Evolutionary conservation across 202 grass and related monocot genomes (phyloP).

Genomic region (Zizania palustris): DNA sequence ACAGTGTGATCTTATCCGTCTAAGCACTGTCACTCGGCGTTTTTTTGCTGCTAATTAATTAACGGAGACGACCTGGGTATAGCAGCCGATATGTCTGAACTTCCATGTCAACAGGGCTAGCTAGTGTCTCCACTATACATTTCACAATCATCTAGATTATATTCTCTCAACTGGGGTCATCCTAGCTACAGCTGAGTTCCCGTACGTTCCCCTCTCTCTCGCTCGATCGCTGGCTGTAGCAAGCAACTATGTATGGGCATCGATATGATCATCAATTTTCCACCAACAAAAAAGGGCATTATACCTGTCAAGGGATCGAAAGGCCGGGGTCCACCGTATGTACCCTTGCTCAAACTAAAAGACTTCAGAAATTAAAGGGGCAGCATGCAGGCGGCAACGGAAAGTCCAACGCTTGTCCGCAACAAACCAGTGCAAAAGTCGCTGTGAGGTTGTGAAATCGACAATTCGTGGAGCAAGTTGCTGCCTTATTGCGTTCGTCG

Average conservation of each 20-base stretch:
- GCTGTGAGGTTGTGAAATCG: constrained; percentile 47
- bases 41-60: constrained; percentile 36
- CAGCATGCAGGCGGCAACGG: neutral
- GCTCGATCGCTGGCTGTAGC: neutral
- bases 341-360: constrained; percentile 20
- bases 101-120: constrained; percentile 34
- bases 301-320: constrained; percentile 38
- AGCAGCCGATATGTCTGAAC: constrained; percentile 32
- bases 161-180: constrained; percentile 11
- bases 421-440: constrained; percentile 43
- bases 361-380: constrained; percentile 32
- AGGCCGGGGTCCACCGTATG: constrained; percentile 1
- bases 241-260: constrained; percentile 16
- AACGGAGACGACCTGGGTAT: constrained; percentile 31
- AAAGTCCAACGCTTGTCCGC: constrained; percentile 53
- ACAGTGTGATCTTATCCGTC: constrained; percentile 50
- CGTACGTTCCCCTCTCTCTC: neutral
- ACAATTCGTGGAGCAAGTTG: constrained; percentile 58
- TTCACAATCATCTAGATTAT: constrained; percentile 48
- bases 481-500: constrained; percentile 31
- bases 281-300: constrained; percentile 42
- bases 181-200: constrained; percentile 19
- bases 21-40: constrained; percentile 40
- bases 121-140: constrained; percentile 56
- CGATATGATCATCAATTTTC: neutral